Evolutionary conservation across 208 protist genomes (phyloP).

Genomic region (Crithidia sp.): DNA sequence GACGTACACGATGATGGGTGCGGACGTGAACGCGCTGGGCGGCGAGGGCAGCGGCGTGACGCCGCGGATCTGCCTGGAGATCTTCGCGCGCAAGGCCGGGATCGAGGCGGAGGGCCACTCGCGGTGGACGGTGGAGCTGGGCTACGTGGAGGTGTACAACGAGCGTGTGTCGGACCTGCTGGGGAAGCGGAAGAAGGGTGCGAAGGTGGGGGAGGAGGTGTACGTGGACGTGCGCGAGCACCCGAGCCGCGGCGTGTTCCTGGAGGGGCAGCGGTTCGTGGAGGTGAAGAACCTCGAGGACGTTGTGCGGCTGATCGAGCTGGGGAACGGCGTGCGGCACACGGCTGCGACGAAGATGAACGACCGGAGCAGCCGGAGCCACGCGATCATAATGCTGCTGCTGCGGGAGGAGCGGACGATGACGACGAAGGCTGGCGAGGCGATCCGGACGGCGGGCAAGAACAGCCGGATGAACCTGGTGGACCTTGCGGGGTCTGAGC

Average conservation of each 20-base stretch:
- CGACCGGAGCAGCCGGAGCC: slow-evolving; percentile 81
- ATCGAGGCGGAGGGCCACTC: slow-evolving; percentile 43
- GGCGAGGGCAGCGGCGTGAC: slow-evolving; percentile 61
- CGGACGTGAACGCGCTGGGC: slow-evolving; percentile 29
- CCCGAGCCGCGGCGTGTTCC: slow-evolving; percentile 41
- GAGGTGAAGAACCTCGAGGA: slow-evolving; percentile 51
- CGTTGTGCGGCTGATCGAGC: slow-evolving; percentile 52
- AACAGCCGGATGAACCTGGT: too few species aligned
- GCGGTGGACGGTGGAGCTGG: slow-evolving; percentile 60
- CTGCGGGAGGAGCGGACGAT: too few species aligned
- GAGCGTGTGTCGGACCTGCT: slow-evolving; percentile 83
- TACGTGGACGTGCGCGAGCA: slow-evolving; percentile 72
- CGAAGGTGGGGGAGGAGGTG: slow-evolving; percentile 46
- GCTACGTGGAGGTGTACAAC: slow-evolving; percentile 91
- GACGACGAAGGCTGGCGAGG: too few species aligned
- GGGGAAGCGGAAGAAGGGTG: slow-evolving; percentile 53
- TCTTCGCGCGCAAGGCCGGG: slow-evolving; percentile 52
- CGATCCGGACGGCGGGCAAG: too few species aligned
- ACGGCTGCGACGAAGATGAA: slow-evolving; percentile 90
- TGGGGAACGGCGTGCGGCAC: slow-evolving; percentile 71
- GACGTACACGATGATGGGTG: slow-evolving; percentile 94
- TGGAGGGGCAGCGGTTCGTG: slow-evolving; percentile 49
- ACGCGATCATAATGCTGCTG: slow-evolving; percentile 83
- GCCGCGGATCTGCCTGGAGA: slow-evolving; percentile 64
- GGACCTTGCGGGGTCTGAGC: too few species aligned